Percentiles rank a stretch among this genome's conserved stretches.
Conservation (phyloP, 2,329 filamentous ascomycete species). For the Aureobasidium leucospermi region DNA sequence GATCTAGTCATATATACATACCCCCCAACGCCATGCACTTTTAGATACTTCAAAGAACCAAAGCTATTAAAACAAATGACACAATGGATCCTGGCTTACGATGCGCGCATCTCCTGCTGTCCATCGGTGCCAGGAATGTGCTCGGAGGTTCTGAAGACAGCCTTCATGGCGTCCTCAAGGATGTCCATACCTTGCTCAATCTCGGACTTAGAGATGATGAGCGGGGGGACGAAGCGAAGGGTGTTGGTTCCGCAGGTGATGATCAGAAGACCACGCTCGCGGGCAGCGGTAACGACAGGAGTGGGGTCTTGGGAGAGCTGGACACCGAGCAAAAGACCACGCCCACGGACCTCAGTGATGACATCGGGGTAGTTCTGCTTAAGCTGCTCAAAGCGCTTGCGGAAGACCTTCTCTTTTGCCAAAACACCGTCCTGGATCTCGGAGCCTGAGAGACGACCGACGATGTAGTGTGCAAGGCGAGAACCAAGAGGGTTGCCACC, state of each 20-base stretch:
- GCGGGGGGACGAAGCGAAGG: constrained; percentile 79
- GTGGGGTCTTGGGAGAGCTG: constrained; percentile 70
- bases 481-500: constrained; percentile 85
- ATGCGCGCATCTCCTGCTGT: constrained; percentile 36
- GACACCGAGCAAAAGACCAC: constrained; percentile 77
- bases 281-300: constrained; percentile 71
- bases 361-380: constrained; percentile 59
- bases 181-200: constrained; percentile 72
- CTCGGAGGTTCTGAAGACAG: constrained; percentile 40
- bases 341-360: constrained; percentile 71
- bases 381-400: constrained; percentile 50
- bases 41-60: not conserved
- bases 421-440: constrained; percentile 63
- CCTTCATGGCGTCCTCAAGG: constrained; percentile 59
- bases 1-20: not conserved
- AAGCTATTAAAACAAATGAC: not conserved
- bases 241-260: constrained; percentile 94
- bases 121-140: constrained; percentile 33
- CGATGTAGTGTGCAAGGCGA: constrained; percentile 77
- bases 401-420: constrained; percentile 57
- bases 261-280: constrained; percentile 78
- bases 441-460: constrained; percentile 65
- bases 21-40: constrained; percentile 5
- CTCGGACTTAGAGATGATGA: constrained; percentile 73
- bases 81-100: not conserved